phyloP scores from a whole-genome alignment of 2,329 filamentous ascomycete genomes.

The Trichoderma atrobrunneum region DNA sequence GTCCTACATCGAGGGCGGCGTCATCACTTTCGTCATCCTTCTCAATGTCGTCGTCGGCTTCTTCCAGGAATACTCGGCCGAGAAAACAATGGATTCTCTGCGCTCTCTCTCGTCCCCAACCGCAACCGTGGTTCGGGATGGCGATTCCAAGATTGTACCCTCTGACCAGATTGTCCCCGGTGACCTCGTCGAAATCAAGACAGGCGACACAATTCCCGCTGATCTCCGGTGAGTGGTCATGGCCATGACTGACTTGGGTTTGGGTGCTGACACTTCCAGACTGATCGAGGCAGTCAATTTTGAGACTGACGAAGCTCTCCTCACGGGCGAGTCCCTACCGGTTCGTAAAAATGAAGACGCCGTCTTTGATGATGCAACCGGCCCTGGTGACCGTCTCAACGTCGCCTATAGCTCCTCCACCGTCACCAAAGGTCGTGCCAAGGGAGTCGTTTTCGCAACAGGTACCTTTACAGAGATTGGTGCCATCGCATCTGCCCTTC shows the following conservation, averaged over 20 bases:
- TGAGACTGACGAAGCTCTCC: not conserved
- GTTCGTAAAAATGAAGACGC: not conserved
- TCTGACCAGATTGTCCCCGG: not conserved
- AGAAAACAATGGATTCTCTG: slow-evolving; percentile 50
- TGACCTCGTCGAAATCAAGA: not conserved
- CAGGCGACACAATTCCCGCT: not conserved
- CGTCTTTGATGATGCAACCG: not conserved
- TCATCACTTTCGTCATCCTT: slow-evolving; percentile 48
- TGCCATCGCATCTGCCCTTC: not conserved
- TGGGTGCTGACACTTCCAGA: not conserved
- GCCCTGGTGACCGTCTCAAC: not conserved
- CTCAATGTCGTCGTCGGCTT: slow-evolving; percentile 57
- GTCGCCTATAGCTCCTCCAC: not conserved
- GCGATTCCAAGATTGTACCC: slow-evolving; percentile 32
- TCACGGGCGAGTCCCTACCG: not conserved
- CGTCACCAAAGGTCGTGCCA: not conserved
- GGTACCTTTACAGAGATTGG: not conserved
- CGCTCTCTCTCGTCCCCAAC: slow-evolving; percentile 44
- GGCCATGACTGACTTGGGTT: not conserved
- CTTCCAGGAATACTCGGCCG: slow-evolving; percentile 45
- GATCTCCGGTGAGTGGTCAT: not conserved
- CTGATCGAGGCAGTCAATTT: not conserved
- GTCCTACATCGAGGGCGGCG: not conserved
- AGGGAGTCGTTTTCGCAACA: not conserved
- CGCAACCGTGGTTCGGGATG: slow-evolving; percentile 43